Conservation (phyloP, 2,329 filamentous ascomycete genomes). For the Scedosporium aurantiacum region DNA sequence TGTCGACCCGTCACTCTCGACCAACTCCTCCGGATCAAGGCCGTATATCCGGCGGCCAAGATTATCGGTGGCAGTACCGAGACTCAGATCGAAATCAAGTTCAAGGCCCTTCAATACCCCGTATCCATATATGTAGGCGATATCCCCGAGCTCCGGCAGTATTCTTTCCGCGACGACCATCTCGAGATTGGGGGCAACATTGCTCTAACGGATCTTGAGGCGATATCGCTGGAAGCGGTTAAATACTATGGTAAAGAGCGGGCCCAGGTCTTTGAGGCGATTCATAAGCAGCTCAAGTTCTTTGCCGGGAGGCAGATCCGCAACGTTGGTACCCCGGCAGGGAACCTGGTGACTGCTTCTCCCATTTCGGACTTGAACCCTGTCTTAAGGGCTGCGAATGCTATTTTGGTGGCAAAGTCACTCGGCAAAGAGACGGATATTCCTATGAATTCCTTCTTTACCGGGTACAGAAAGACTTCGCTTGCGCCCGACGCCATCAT, state of each 20-base stretch:
- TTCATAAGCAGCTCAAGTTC: conserved; percentile 86
- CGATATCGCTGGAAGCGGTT: conserved; percentile 69
- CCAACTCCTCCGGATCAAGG: conserved; percentile 88
- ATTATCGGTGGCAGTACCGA: conserved; percentile 94
- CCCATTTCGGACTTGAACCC: conserved; percentile 96
- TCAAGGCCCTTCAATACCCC: conserved; percentile 86
- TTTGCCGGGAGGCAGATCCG: conserved; percentile 93
- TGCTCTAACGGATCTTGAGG: conserved; percentile 80
- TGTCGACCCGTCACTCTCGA: conserved; percentile 77
- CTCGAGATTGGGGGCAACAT: conserved; percentile 93
- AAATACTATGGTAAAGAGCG: conserved; percentile 61
- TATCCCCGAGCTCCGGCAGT: conserved; percentile 79
- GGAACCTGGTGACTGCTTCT: conserved; percentile 86
- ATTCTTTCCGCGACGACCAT: conserved; percentile 64
- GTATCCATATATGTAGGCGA: conserved; percentile 89
- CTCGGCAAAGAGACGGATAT: conserved; percentile 64
- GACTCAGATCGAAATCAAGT: conserved; percentile 96
- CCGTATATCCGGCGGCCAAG: conserved; percentile 72
- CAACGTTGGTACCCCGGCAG: conserved; percentile 94
- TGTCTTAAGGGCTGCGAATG: conserved; percentile 79
- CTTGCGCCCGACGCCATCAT: conserved; percentile 75
- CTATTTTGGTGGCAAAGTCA: conserved; percentile 71
- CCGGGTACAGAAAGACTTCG: conserved; percentile 77
- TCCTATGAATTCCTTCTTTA: conserved; percentile 90
- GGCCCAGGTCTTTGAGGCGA: conserved; percentile 77